Evolutionary conservation across 495 filamentous ascomycete species (phyloP).

Genomic region (Neurospora sp.): DNA sequence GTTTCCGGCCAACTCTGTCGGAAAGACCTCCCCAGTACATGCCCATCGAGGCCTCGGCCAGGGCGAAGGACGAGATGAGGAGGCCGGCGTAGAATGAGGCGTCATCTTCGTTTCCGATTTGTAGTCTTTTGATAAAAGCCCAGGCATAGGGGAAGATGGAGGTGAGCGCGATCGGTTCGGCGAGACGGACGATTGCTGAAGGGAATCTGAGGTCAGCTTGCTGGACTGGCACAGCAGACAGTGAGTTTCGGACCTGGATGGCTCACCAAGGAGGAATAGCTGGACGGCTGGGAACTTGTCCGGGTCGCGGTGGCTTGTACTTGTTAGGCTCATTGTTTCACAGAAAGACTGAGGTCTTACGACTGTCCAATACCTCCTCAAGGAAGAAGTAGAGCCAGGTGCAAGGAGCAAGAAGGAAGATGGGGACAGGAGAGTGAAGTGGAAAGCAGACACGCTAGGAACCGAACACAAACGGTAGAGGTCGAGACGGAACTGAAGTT

Average conservation of each 20-base stretch:
- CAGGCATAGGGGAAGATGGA: constrained; percentile 86
- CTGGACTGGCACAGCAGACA: constrained; percentile 73
- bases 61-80: constrained; percentile 73
- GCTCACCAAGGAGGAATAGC: constrained; percentile 63
- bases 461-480: background rate
- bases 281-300: constrained; percentile 66
- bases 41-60: constrained; percentile 71
- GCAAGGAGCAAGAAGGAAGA: background rate
- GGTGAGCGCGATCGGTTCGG: constrained; percentile 81
- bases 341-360: constrained; percentile 22
- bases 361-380: constrained; percentile 8
- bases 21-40: constrained; percentile 80
- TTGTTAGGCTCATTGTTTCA: constrained; percentile 36
- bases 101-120: constrained; percentile 56
- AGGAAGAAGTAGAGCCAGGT: constrained; percentile 2
- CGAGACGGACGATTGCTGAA: constrained; percentile 50
- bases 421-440: background rate
- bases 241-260: constrained; percentile 24
- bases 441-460: background rate
- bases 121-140: constrained; percentile 65
- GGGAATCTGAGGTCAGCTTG: constrained; percentile 54
- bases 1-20: constrained; percentile 76
- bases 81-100: constrained; percentile 78
- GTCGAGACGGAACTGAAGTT: background rate
- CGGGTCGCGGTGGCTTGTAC: constrained; percentile 38